A percentile compares a stretch with the other conserved stretches of the same genome.
Evolutionary conservation across 2,329 filamentous ascomycete genomes (phyloP).

Genomic region (Paramyrothecium roridum): DNA sequence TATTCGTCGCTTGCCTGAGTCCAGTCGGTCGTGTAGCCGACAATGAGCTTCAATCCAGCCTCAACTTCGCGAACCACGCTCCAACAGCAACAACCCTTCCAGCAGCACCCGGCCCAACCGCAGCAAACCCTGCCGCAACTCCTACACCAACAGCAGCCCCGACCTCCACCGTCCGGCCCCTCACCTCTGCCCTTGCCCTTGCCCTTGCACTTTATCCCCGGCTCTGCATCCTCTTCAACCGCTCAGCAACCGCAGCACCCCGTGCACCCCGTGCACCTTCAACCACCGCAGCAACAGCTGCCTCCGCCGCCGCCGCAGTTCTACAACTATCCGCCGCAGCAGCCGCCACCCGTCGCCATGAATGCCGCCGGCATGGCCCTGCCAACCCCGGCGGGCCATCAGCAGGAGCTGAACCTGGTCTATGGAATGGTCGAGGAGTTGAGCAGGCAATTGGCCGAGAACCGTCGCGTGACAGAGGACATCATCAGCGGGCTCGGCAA

Average conservation of each 20-base stretch:
- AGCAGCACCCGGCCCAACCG: conserved; percentile 4
- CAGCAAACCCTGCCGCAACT: neutral
- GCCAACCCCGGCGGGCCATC: conserved; percentile 64
- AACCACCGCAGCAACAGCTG: neutral
- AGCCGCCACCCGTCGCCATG: conserved; percentile 21
- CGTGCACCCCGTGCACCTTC: too few species aligned
- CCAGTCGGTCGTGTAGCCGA: neutral
- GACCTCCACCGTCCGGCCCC: neutral
- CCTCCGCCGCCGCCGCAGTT: neutral
- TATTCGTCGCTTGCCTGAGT: neutral
- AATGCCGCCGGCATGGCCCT: conserved; percentile 45
- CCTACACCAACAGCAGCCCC: neutral
- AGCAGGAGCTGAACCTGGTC: conserved; percentile 66
- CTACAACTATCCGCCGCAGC: conserved; percentile 1
- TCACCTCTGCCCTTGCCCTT: neutral
- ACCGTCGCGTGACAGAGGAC: conserved; percentile 58
- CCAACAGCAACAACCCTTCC: conserved; percentile 4
- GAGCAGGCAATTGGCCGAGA: conserved; percentile 60
- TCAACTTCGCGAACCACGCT: neutral
- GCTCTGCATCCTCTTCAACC: too few species aligned
- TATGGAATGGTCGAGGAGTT: conserved; percentile 67
- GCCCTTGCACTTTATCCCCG: too few species aligned
- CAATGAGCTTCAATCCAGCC: neutral
- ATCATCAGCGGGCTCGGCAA: conserved; percentile 62
- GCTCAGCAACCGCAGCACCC: too few species aligned